phyloP scores from a whole-genome alignment of 1,139 yeast genomes.

The Pichia cactophila region DNA sequence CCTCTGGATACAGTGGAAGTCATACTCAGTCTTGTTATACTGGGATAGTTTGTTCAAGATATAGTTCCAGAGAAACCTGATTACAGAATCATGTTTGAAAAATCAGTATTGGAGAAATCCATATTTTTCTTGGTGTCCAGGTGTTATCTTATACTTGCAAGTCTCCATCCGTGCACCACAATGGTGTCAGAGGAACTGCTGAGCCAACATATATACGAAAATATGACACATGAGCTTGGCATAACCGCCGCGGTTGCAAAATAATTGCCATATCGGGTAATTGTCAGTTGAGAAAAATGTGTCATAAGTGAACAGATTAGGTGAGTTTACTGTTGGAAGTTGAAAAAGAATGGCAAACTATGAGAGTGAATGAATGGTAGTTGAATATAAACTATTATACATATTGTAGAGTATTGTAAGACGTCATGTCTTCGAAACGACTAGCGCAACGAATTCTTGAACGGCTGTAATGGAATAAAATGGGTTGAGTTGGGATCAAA shows the following conservation, averaged over 20 bases:
- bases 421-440: neutral
- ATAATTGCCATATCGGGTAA: neutral
- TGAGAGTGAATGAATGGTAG: neutral
- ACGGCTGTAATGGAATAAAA: constrained; percentile 10
- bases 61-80: neutral
- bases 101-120: no score
- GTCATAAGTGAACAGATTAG: neutral
- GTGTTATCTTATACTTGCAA: no score
- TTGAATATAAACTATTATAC: neutral
- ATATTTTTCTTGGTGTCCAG: no score
- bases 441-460: neutral
- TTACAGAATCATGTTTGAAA: no score
- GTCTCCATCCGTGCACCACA: no score
- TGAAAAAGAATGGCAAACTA: no score
- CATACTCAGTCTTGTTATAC: neutral
- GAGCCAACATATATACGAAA: neutral
- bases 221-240: neutral
- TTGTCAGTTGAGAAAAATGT: neutral
- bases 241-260: neutral
- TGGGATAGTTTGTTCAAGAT: neutral
- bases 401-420: neutral
- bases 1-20: constrained; percentile 24
- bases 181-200: neutral
- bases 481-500: constrained; percentile 9
- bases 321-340: neutral